Conservation (phyloP, 352 stramenopile species). For the Phytopythium vexans region DNA sequence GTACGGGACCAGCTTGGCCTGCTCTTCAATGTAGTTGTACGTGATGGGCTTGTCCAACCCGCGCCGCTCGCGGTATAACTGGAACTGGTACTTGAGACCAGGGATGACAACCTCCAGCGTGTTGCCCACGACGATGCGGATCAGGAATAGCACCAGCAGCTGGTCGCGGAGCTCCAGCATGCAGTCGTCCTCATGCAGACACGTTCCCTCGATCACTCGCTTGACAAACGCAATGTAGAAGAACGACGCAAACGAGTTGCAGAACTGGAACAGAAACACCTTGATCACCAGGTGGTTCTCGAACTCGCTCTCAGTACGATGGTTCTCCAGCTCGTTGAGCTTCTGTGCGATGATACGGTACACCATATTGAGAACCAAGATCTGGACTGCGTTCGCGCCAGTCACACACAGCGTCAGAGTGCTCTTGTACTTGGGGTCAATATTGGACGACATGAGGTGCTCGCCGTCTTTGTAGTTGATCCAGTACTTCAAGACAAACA, state of each 20-base stretch:
- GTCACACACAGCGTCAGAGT: conserved; percentile 47
- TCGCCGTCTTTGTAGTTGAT: conserved; percentile 41
- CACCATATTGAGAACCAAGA: conserved; percentile 92
- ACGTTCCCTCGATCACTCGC: conserved; percentile 53
- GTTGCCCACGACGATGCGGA: conserved; percentile 92
- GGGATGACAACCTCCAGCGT: conserved; percentile 86
- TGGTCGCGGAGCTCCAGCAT: conserved; percentile 90
- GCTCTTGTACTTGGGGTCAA: conserved; percentile 36
- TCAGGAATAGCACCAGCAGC: conserved; percentile 90
- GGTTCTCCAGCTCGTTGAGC: conserved; percentile 94
- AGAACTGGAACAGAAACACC: conserved; percentile 98
- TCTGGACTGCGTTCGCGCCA: conserved; percentile 82
- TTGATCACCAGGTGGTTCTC: conserved; percentile 96
- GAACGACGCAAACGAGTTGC: conserved; percentile 96
- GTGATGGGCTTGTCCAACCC: conserved; percentile 23
- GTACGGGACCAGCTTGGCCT: conserved; percentile 80
- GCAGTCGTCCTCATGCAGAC: conserved; percentile 72
- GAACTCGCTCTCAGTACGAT: conserved; percentile 88
- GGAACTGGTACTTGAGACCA: conserved; percentile 74
- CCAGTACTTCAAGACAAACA: conserved; percentile 73
- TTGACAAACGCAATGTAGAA: conserved; percentile 94
- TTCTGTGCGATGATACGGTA: conserved; percentile 90
- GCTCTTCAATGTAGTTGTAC: conserved; percentile 84
- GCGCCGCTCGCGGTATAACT: conserved; percentile 53
- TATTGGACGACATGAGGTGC: conserved; percentile 21